Percentiles rank a stretch among this genome's conserved stretches.
Evolutionary conservation across 2,329 filamentous ascomycete species (phyloP).

Genomic region (Penicillium sp.): DNA sequence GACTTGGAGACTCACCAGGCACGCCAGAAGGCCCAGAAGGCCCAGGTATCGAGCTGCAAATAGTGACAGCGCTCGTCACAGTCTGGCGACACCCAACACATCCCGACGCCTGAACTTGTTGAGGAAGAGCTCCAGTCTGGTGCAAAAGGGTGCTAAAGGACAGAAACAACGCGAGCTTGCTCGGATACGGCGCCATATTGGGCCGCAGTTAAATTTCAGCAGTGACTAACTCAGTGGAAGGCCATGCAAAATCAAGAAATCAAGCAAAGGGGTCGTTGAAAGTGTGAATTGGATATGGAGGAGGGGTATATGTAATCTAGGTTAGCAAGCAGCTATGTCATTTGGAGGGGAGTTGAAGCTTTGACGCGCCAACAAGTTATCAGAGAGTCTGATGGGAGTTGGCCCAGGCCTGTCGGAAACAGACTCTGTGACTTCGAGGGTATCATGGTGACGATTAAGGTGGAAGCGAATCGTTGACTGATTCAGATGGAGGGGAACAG

Average conservation of each 20-base stretch:
- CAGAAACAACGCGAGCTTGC: conserved; percentile 13
- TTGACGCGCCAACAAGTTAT: conserved; percentile 4
- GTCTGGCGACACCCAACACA: conserved; percentile 8
- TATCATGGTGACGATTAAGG: conserved; percentile 8
- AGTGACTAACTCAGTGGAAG: conserved; percentile 2
- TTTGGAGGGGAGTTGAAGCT: neutral
- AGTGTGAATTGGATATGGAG: neutral
- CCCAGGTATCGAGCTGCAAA: neutral
- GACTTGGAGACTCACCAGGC: neutral
- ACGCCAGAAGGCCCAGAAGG: neutral
- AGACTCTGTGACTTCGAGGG: conserved; percentile 4
- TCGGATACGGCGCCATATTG: conserved; percentile 12
- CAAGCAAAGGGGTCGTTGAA: neutral
- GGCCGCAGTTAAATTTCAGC: neutral
- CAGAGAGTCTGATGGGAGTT: neutral
- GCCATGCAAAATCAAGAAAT: neutral
- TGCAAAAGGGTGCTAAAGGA: conserved; percentile 7
- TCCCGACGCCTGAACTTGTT: conserved; percentile 1
- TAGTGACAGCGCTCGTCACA: conserved; percentile 13
- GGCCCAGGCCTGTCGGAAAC: neutral
- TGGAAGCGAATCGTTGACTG: conserved; percentile 4
- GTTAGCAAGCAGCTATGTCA: conserved; percentile 8
- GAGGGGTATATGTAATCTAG: conserved; percentile 6
- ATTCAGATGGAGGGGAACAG: neutral
- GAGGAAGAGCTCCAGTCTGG: conserved; percentile 9